Evolutionary conservation across 108 stramenopile species (phyloP).

Genomic region (Cyclotella baltica): DNA sequence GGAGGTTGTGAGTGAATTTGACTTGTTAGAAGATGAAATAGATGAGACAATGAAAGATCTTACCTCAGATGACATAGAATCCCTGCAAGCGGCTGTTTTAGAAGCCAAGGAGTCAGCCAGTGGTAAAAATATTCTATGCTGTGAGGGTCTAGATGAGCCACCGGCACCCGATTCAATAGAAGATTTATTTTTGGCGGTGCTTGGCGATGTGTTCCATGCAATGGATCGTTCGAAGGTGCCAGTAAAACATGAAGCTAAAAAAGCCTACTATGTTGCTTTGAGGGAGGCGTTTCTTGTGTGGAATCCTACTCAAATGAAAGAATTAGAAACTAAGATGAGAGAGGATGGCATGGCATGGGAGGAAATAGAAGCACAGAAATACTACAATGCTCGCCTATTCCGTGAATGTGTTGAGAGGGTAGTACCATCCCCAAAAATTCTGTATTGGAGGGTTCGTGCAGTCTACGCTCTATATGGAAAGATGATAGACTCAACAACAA

Average conservation of each 20-base stretch:
- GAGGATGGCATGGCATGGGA: not conserved
- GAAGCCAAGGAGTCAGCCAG: not conserved
- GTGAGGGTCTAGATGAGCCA: constrained; percentile 18
- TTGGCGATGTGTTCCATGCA: constrained; percentile 45
- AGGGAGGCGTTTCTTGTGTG: constrained; percentile 17
- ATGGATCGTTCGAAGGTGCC: constrained; percentile 28
- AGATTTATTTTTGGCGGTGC: constrained; percentile 9
- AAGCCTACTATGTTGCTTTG: constrained; percentile 19
- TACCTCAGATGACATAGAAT: not conserved
- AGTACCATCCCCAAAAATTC: constrained; percentile 16
- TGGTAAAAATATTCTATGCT: constrained; percentile 12
- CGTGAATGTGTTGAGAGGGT: constrained; percentile 9
- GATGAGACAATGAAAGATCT: not conserved
- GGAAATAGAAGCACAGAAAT: constrained; percentile 2
- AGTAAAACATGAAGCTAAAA: constrained; percentile 21
- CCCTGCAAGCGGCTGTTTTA: not conserved
- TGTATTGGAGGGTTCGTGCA: constrained; percentile 49
- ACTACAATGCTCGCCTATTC: constrained; percentile 14
- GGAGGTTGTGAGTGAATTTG: not conserved
- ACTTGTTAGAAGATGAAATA: not conserved
- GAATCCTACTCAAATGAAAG: constrained; percentile 16
- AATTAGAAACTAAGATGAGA: constrained; percentile 11
- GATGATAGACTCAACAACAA: constrained; percentile 31
- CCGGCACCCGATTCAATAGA: constrained; percentile 24
- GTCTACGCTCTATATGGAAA: constrained; percentile 35